Evolutionary conservation across 208 protist genomes (phyloP).

Genomic region (Trypanosoma brucei): DNA sequence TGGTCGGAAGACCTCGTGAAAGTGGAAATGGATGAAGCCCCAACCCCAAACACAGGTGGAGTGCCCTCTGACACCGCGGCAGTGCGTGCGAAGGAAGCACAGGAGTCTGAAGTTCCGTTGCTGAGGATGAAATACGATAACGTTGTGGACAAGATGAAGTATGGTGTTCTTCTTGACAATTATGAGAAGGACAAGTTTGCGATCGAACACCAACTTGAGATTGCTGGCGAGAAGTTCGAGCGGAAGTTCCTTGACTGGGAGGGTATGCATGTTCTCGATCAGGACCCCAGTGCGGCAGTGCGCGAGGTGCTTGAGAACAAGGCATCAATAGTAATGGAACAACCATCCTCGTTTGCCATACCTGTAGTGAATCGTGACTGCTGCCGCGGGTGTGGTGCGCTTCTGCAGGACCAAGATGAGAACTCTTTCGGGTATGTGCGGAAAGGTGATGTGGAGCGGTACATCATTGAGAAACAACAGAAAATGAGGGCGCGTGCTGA

Average conservation of each 20-base stretch:
- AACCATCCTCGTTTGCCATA: conserved; percentile 56
- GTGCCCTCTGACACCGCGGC: background rate
- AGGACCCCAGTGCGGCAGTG: conserved; percentile 59
- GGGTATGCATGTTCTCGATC: conserved; percentile 79
- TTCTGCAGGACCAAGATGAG: conserved; percentile 73
- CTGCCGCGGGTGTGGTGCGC: conserved; percentile 82
- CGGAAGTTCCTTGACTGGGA: conserved; percentile 86
- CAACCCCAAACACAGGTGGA: background rate
- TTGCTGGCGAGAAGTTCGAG: conserved; percentile 76
- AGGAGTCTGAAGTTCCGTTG: conserved; percentile 11
- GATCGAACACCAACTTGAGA: conserved; percentile 69
- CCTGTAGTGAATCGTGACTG: conserved; percentile 78
- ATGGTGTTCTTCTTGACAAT: conserved; percentile 78
- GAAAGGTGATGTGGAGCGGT: conserved; percentile 69
- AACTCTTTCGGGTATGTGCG: conserved; percentile 77
- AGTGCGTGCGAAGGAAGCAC: background rate
- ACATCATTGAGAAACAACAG: conserved; percentile 49
- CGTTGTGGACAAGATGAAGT: conserved; percentile 77
- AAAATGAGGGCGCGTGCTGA: conserved; percentile 50
- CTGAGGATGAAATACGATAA: conserved; percentile 60
- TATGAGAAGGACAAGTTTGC: conserved; percentile 90
- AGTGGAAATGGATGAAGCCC: conserved; percentile 32
- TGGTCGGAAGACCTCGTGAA: conserved; percentile 85
- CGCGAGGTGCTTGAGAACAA: conserved; percentile 60
- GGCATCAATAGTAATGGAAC: conserved; percentile 76